phyloP scores from a whole-genome alignment of 2,329 filamentous ascomycete species.

The Thielaviopsis ethacetica region DNA sequence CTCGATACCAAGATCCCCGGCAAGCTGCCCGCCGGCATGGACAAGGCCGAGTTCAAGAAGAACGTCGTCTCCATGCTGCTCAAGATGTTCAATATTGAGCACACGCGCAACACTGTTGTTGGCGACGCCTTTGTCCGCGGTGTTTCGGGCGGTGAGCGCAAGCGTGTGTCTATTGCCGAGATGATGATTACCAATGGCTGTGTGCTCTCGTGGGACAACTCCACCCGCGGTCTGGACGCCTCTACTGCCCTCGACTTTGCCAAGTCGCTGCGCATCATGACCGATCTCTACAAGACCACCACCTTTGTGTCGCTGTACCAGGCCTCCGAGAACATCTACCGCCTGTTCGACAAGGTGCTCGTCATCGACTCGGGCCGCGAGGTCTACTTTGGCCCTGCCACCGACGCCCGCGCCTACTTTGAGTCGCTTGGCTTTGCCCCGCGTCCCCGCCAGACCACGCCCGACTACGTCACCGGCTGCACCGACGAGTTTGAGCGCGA shows the following conservation, averaged over 20 bases:
- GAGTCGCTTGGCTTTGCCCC: constrained; percentile 59
- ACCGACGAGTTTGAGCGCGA: constrained; percentile 73
- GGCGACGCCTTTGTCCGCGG: constrained; percentile 70
- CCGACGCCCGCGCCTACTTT: constrained; percentile 56
- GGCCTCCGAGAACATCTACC: constrained; percentile 67
- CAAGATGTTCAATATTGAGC: constrained; percentile 88
- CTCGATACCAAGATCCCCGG: constrained; percentile 72
- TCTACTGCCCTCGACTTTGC: constrained; percentile 51
- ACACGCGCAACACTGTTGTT: constrained; percentile 71
- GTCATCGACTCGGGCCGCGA: constrained; percentile 62
- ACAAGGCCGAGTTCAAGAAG: constrained; percentile 58
- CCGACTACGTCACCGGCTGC: constrained; percentile 68
- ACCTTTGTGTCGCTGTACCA: constrained; percentile 81
- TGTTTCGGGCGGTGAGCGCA: constrained; percentile 63
- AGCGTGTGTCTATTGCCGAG: constrained; percentile 69
- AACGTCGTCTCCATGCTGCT: constrained; percentile 58
- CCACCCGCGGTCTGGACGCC: constrained; percentile 51
- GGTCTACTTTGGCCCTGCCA: constrained; percentile 56
- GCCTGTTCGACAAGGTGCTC: constrained; percentile 68
- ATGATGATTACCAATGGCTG: constrained; percentile 63
- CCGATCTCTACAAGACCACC: constrained; percentile 67
- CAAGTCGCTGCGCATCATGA: constrained; percentile 61
- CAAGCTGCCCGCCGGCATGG: constrained; percentile 59
- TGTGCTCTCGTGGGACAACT: constrained; percentile 62
- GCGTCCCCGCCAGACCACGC: constrained; percentile 62